Evolutionary conservation across 306 rosid species (phyloP).

Genomic region (Gillenia trifoliata): DNA sequence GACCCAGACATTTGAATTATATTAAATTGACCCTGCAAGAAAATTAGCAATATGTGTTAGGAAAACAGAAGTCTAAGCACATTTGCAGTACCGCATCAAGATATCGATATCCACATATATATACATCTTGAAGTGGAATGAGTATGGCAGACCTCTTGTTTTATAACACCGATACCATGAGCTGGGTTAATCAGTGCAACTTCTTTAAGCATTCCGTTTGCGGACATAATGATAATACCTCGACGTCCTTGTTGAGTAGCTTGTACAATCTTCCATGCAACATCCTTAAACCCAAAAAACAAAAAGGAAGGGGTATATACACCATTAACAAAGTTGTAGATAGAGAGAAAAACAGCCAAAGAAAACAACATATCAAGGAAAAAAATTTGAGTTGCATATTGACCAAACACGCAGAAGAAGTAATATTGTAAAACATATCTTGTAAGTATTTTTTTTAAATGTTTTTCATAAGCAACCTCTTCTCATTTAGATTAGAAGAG

Average conservation of each 20-base stretch:
- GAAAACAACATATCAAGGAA: background rate
- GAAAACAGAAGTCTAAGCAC: background rate
- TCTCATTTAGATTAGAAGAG: background rate
- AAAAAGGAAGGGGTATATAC: background rate
- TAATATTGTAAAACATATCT: background rate
- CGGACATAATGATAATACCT: slow-evolving; percentile 76
- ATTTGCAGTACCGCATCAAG: background rate
- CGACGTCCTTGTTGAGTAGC: slow-evolving; percentile 83
- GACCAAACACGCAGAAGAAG: background rate
- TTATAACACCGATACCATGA: slow-evolving; percentile 62
- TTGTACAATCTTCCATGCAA: slow-evolving; percentile 64
- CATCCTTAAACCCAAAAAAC: slow-evolving; percentile 49
- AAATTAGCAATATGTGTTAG: background rate
- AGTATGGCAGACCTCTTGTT: slow-evolving; percentile 58
- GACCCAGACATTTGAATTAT: slow-evolving; percentile 75
- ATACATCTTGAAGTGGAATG: slow-evolving; percentile 1
- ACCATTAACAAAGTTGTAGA: background rate
- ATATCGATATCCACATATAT: background rate
- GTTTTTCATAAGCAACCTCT: background rate
- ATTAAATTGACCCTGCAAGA: slow-evolving; percentile 74
- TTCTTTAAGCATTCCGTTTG: slow-evolving; percentile 64
- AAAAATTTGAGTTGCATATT: background rate
- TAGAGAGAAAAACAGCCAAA: too few species aligned
- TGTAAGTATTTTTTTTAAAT: background rate
- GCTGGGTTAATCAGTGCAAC: slow-evolving; percentile 75